These are phyloP conservation scores for Candida andamanensis DNA, from an alignment of 805 yeast genomes.

Conservation along the genomic window DNA sequence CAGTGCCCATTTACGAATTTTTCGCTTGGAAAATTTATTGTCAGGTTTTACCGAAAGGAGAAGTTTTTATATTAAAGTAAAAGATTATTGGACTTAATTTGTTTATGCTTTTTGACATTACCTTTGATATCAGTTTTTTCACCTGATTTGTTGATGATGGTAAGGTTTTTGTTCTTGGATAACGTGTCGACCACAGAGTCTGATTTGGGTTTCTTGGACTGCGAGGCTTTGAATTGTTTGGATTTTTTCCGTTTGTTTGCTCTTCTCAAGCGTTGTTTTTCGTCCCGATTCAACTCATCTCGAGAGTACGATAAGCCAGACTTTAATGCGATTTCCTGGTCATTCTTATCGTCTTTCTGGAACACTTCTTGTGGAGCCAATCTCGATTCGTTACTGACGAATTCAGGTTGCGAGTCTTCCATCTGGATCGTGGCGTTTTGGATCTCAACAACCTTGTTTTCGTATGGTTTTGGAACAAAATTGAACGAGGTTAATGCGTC, in stretches of 20 bases:
- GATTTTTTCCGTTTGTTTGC: slow-evolving; percentile 79
- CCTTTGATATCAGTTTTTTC: slow-evolving; percentile 71
- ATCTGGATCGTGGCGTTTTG: slow-evolving; percentile 80
- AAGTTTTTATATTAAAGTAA: slow-evolving; percentile 7
- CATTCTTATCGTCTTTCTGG: slow-evolving; percentile 44
- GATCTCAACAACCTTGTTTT: slow-evolving; percentile 66
- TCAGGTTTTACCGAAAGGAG: too few relatives aligned
- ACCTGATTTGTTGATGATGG: slow-evolving; percentile 73
- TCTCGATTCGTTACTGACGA: slow-evolving; percentile 64
- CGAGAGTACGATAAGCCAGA: slow-evolving; percentile 79
- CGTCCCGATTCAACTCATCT: slow-evolving; percentile 78
- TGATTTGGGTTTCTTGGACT: slow-evolving; percentile 36
- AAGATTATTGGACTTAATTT: slow-evolving; percentile 9
- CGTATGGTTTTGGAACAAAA: slow-evolving; percentile 85
- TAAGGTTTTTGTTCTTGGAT: slow-evolving; percentile 66
- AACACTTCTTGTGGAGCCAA: slow-evolving; percentile 96
- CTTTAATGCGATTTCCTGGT: slow-evolving; percentile 57
- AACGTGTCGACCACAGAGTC: slow-evolving; percentile 67
- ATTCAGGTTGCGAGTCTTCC: slow-evolving; percentile 96
- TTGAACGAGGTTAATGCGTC: slow-evolving; percentile 94
- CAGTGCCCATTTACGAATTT: too few relatives aligned
- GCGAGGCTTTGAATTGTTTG: slow-evolving; percentile 41
- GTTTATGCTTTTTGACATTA: slow-evolving; percentile 44
- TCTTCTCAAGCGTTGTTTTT: slow-evolving; percentile 80
- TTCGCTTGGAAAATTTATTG: too few relatives aligned